Conservation (phyloP, 2,329 filamentous ascomycete genomes). For the Chaetomiaceae sp. region DNA sequence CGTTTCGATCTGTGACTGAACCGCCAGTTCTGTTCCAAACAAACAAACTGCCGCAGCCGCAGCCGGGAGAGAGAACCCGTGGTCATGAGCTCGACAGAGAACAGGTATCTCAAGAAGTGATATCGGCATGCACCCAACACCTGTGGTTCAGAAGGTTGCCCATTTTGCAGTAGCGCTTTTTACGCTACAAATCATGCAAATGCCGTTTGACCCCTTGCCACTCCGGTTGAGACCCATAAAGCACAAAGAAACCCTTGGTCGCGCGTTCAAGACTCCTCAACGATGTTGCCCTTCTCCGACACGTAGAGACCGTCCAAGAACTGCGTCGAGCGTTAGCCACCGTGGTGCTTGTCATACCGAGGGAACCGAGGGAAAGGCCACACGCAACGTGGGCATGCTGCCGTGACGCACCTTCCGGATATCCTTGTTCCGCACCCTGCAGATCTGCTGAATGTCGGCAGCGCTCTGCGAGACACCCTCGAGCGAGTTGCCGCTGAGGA, state of each 20-base stretch:
- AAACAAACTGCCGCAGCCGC: too few relatives aligned
- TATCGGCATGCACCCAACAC: slow-evolving; percentile 20
- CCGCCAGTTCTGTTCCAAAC: slow-evolving; percentile 3
- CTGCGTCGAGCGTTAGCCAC: slow-evolving; percentile 38
- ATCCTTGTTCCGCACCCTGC: slow-evolving; percentile 99
- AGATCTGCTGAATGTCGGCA: slow-evolving; percentile 99
- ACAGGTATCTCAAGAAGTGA: slow-evolving; percentile 11
- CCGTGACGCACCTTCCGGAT: slow-evolving; percentile 78
- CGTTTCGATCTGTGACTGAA: too few relatives aligned
- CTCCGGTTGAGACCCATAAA: slow-evolving; percentile 57
- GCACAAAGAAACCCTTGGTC: slow-evolving; percentile 34
- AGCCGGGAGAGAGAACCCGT: too few relatives aligned
- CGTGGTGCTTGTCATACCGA: neutral
- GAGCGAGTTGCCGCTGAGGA: slow-evolving; percentile 87
- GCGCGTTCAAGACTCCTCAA: slow-evolving; percentile 53
- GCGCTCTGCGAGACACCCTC: slow-evolving; percentile 97
- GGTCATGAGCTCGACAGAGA: slow-evolving; percentile 10
- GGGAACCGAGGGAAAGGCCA: neutral
- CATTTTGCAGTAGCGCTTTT: slow-evolving; percentile 29
- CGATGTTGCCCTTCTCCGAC: slow-evolving; percentile 95
- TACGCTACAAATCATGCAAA: slow-evolving; percentile 54
- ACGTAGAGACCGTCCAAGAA: slow-evolving; percentile 99
- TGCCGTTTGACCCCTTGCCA: slow-evolving; percentile 53
- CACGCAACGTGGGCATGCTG: neutral
- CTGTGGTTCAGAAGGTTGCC: slow-evolving; percentile 28